Conservation (phyloP, 345 rosid species). For the Eucalyptus pauciflora region DNA sequence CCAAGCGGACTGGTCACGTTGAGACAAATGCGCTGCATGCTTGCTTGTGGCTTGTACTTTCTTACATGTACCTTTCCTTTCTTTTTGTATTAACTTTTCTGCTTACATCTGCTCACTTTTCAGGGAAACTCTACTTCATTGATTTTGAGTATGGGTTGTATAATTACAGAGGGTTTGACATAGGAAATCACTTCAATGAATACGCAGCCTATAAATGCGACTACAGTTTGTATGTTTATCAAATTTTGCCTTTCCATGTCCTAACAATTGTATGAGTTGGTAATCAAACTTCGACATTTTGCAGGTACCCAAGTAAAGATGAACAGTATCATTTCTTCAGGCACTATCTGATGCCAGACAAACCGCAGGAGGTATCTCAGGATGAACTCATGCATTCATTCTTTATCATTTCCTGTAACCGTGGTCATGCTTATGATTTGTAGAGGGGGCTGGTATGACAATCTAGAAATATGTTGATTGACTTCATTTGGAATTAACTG, state of each 20-base stretch:
- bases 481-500: neutral
- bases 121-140: constrained; percentile 80
- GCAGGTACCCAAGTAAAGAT: constrained; percentile 73
- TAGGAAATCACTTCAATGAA: constrained; percentile 94
- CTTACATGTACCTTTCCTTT: neutral
- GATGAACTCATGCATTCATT: neutral
- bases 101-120: neutral
- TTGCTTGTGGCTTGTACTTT: neutral
- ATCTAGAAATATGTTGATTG: neutral
- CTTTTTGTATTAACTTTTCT: neutral
- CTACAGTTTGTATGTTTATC: constrained; percentile 54
- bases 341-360: constrained; percentile 69
- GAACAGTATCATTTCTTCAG: constrained; percentile 79
- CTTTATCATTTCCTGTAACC: neutral
- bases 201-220: constrained; percentile 95
- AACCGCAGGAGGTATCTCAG: constrained; percentile 43
- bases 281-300: constrained; percentile 1
- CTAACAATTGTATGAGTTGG: neutral
- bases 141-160: constrained; percentile 96
- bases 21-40: neutral
- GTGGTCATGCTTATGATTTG: neutral
- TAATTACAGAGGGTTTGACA: constrained; percentile 87
- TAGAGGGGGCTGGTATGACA: neutral
- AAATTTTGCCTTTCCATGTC: neutral
- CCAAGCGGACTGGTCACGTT: neutral